Conservation (phyloP, 352 stramenopile genomes). For the Globisporangium spinosum region DNA sequence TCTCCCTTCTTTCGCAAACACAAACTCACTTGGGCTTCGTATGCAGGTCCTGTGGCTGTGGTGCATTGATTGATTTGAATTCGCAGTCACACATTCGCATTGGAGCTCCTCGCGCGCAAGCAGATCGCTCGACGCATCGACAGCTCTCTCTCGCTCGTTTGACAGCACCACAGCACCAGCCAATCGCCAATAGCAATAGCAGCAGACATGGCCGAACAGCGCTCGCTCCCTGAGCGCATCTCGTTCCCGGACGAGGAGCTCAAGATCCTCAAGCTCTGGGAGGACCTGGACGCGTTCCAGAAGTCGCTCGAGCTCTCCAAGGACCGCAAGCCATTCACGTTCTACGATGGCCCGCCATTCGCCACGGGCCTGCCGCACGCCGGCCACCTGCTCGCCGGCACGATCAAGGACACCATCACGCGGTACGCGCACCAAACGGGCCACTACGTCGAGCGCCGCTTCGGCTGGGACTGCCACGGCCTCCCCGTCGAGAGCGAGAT, state of each 20-base stretch:
- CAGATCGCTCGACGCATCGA: neutral
- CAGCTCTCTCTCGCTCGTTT: neutral
- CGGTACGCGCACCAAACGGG: slow-evolving; percentile 98
- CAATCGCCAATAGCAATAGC: neutral
- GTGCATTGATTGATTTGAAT: neutral
- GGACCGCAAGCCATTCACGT: slow-evolving; percentile 95
- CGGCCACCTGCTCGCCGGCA: slow-evolving; percentile 97
- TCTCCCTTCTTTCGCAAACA: neutral
- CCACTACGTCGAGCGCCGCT: slow-evolving; percentile 95
- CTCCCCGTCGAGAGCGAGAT: slow-evolving; percentile 99
- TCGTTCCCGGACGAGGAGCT: slow-evolving; percentile 83
- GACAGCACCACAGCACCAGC: neutral
- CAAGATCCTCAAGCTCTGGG: slow-evolving; percentile 75
- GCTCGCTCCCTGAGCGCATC: slow-evolving; percentile 83
- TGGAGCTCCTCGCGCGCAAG: slow-evolving; percentile 14
- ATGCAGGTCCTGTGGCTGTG: slow-evolving; percentile 17
- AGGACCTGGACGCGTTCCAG: slow-evolving; percentile 88
- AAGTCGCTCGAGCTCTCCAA: slow-evolving; percentile 92
- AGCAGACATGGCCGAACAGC: slow-evolving; percentile 21
- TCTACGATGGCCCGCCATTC: slow-evolving; percentile 99
- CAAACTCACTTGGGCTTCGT: slow-evolving; percentile 4
- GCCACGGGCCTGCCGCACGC: slow-evolving; percentile 98
- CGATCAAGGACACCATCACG: slow-evolving; percentile 99
- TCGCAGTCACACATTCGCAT: slow-evolving; percentile 15
- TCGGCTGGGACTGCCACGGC: slow-evolving; percentile 99